These are phyloP conservation scores for Boletus patriciae DNA, from an alignment of 768 basidiomycete genomes.

Conservation along the genomic window DNA sequence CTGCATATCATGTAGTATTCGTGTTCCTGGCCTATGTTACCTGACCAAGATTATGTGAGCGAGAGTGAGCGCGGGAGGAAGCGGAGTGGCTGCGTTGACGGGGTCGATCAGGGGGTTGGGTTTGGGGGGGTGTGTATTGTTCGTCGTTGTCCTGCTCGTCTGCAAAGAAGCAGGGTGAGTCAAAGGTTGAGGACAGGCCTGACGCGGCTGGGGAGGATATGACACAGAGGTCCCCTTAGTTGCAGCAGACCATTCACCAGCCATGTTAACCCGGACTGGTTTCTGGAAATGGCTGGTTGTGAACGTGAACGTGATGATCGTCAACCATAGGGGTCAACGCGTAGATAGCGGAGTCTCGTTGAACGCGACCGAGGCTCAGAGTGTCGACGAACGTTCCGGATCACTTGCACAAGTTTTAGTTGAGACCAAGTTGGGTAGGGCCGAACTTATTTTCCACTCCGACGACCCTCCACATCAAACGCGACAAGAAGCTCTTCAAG, in stretches of 20 bases:
- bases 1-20: not conserved
- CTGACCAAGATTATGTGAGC: not conserved
- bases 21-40: slow-evolving; percentile 1
- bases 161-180: too few relatives aligned
- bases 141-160: slow-evolving; percentile 12
- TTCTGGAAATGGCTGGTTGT: too few relatives aligned
- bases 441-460: too few relatives aligned
- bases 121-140: slow-evolving; percentile 4
- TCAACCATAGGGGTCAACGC: not conserved
- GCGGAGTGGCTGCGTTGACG: slow-evolving; percentile 56
- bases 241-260: not conserved
- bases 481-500: slow-evolving; percentile 96
- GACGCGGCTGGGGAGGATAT: too few relatives aligned
- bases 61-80: slow-evolving; percentile 23
- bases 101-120: too few relatives aligned
- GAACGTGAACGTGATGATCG: not conserved
- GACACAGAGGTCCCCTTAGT: not conserved
- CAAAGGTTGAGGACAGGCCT: too few relatives aligned
- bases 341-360: not conserved
- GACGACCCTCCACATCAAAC: slow-evolving; percentile 91
- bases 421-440: not conserved
- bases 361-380: not conserved
- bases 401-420: not conserved
- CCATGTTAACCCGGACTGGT: not conserved
- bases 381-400: slow-evolving; percentile 7